Evolutionary conservation across 2,329 filamentous ascomycete genomes (phyloP).

Genomic region (Hirsutella rhossiliensis): DNA sequence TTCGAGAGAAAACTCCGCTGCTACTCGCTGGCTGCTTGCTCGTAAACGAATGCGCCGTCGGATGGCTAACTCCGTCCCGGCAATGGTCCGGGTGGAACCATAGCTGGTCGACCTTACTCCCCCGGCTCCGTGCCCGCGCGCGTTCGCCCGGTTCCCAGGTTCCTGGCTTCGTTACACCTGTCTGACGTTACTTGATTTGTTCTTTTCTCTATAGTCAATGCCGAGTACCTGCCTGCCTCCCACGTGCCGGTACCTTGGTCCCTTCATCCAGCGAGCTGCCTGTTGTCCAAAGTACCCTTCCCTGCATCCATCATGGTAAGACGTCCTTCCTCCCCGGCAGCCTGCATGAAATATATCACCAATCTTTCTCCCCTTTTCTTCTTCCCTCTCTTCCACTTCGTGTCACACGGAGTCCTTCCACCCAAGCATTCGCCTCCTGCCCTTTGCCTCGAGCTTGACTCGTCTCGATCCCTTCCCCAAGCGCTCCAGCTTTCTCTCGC

Average conservation of each 20-base stretch:
- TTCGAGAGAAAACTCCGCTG: not conserved
- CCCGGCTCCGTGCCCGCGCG: slow-evolving; percentile 11
- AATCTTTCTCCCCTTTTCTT: slow-evolving; percentile 17
- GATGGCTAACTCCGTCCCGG: slow-evolving; percentile 12
- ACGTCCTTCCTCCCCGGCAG: slow-evolving; percentile 23
- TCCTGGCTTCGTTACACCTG: slow-evolving; percentile 9
- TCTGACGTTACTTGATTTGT: slow-evolving; percentile 14
- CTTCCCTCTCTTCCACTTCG: slow-evolving; percentile 12
- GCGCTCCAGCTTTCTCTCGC: slow-evolving; percentile 9
- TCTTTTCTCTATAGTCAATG: slow-evolving; percentile 22
- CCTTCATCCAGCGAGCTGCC: slow-evolving; percentile 18
- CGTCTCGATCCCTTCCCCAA: not conserved
- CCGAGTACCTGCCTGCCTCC: slow-evolving; percentile 17
- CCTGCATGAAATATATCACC: slow-evolving; percentile 33
- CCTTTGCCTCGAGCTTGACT: not conserved
- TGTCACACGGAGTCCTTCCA: not conserved
- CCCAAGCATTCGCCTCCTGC: not conserved
- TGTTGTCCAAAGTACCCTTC: slow-evolving; percentile 25
- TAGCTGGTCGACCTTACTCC: slow-evolving; percentile 18
- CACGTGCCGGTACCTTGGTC: slow-evolving; percentile 25
- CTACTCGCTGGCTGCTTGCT: not conserved
- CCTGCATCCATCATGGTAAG: slow-evolving; percentile 38
- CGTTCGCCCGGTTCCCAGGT: slow-evolving; percentile 6
- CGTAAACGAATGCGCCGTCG: slow-evolving; percentile 4
- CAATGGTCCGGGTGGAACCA: slow-evolving; percentile 22